These are phyloP conservation scores for Fusarium ambrosium DNA, from an alignment of 2,329 filamentous ascomycete species.

Conservation along the genomic window DNA sequence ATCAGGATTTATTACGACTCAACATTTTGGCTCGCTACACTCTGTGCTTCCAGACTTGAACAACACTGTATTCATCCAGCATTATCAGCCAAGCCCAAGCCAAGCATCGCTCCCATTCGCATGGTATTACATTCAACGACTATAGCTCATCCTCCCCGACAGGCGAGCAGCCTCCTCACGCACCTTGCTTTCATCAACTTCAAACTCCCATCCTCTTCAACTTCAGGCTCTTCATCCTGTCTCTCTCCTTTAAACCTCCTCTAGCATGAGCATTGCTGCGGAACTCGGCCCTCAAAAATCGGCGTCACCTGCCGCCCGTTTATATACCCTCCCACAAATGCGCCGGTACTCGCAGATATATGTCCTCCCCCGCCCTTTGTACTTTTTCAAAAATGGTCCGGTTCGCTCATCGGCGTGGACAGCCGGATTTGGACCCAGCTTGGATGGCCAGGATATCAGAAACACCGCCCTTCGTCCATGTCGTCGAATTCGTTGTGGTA, in stretches of 20 bases:
- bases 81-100: neutral
- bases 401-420: neutral
- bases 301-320: slow-evolving; percentile 6
- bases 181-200: neutral
- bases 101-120: neutral
- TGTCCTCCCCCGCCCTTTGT: neutral
- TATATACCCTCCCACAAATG: neutral
- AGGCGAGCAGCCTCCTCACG: neutral
- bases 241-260: neutral
- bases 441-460: slow-evolving; percentile 7
- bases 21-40: neutral
- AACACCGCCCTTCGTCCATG: slow-evolving; percentile 18
- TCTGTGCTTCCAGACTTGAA: neutral
- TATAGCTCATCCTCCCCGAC: neutral
- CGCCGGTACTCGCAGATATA: neutral
- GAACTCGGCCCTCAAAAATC: neutral
- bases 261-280: slow-evolving; percentile 4
- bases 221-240: neutral
- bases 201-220: neutral
- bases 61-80: neutral
- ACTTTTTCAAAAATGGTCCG: neutral
- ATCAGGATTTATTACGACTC: neutral
- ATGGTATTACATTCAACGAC: slow-evolving; percentile 14
- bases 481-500: slow-evolving; percentile 34
- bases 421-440: neutral